A percentile compares a stretch with the other conserved stretches of the same genome.
Evolutionary conservation across 768 basidiomycete species (phyloP).

Genomic region (Boletus rubescentipes): DNA sequence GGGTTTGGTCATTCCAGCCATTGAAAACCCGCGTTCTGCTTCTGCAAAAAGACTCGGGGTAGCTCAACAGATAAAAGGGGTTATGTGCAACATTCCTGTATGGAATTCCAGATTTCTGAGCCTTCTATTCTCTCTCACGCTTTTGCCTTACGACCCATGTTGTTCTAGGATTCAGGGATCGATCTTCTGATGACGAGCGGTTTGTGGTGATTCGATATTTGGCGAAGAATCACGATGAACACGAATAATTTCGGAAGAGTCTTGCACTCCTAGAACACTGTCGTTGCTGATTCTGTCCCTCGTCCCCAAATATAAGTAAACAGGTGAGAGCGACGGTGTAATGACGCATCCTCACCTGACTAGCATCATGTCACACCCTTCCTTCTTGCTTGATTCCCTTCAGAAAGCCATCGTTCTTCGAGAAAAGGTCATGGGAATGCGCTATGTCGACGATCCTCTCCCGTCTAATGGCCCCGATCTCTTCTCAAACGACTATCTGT

Average conservation of each 20-base stretch:
- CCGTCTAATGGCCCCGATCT: constrained; percentile 33
- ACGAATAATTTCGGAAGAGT: not conserved
- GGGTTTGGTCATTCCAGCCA: too few relatives aligned
- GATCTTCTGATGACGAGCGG: not conserved
- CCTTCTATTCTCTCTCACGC: not conserved
- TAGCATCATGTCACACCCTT: constrained; percentile 6
- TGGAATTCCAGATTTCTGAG: not conserved
- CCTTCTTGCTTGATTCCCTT: constrained; percentile 15
- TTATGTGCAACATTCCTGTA: too few relatives aligned
- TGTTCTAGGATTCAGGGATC: constrained; percentile 7
- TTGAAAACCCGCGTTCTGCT: too few relatives aligned
- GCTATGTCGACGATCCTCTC: constrained; percentile 15
- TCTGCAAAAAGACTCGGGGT: too few relatives aligned
- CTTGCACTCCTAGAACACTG: not conserved
- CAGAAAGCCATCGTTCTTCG: constrained; percentile 9
- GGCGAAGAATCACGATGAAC: not conserved
- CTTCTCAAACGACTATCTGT: constrained; percentile 54
- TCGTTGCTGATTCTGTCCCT: not conserved
- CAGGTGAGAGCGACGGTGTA: not conserved
- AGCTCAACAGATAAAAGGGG: too few relatives aligned
- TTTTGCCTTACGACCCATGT: too few relatives aligned
- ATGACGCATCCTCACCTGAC: not conserved
- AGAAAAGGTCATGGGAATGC: constrained; percentile 6
- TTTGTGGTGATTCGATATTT: not conserved
- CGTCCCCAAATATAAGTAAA: constrained; percentile 5